Evolutionary conservation across 345 rosid species (phyloP), one percentile per base, ranked within the genome.

Genomic region (Sonneratia alba): DNA sequence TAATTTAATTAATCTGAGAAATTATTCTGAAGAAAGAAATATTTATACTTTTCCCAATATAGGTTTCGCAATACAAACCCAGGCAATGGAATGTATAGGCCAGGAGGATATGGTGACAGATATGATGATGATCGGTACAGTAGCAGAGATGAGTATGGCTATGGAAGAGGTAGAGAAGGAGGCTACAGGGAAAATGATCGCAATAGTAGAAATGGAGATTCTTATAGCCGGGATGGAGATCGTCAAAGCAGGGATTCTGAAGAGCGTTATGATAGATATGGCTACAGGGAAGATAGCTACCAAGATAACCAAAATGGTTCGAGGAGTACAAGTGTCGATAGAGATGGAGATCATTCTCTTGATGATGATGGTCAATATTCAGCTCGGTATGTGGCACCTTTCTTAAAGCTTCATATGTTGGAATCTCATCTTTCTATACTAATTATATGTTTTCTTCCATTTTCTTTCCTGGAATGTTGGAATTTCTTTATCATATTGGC

Each of bases 111-210:
- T 47, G 15, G 51, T 47, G 51, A 47, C 51, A 47, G 51, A 13
- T 82, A 90, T 81, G 99, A 92, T 57, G 87, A 91, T 57, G 93
- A 83, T 70, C 82, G 82, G 65, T 80, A 86, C 59, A 92, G 86
- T 72, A 73, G 87, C 74, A 86, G 84, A 78, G 96, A 94, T 82
- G 97, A 91, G 53, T 86, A 90, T 85, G 86, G 91, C 34, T 79
- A 85, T 85, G 93, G 93, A 57, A 87, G 88, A 85, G 98, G 88
- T 36, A 81, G 85, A 77, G 97, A 87, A 66, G 85, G 88, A 80
- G 88, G 85, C 70, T 87, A 85, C 74, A 88, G 86, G 80, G 93
- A 90, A 85, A 98, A 91, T 81, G 98, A 90, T 66, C 86, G 84
- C 79, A 77, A 87, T 79, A 84, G 90, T 72, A 84, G 87, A 78